Evolutionary conservation across 306 rosid genomes (phyloP), one percentile per base, ranked within the genome.

Genomic region (Arachis hypogaea): DNA sequence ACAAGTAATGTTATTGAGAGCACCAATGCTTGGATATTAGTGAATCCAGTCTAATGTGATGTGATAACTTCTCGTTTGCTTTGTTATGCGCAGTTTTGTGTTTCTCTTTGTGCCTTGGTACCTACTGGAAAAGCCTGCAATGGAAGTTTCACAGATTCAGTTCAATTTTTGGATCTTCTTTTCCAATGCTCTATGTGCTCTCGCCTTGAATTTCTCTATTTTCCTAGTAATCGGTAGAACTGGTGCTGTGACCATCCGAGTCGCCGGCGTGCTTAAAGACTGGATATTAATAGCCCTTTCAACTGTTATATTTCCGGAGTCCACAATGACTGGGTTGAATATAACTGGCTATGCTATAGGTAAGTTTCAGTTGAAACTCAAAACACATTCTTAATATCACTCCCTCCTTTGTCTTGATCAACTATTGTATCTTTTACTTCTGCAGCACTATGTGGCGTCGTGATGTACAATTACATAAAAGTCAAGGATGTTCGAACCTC

Each of bases 271-370:
- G 82, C 85, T 93, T 52, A 93, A 93, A 72, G 98, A 93, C 87
- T 93, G 98, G 98, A 91, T 93, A 57, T 78, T 91, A 61, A 93
- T 93, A 83, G 98, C 97, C 77, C 98, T 93, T 62, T 93, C 98
- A 57, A 91, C 98, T 10, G 89, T 91, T 58, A 83, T 93, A 83
- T 93, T 93, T 85, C 98, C 98, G 1, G 98, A 93, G 82, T 91
- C 96, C 63, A 81, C 88, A 11, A 93, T 93, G 72, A 93, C 98
- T 12, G 88, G 93, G 66, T 56, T 93, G 81, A 93, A 93, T 81
- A 89, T 91, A 78, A 89, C 80, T 79, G 98, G 98, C 83, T 93
- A 93, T 84, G 98, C 89, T 54, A 87, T 93, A 50, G 98, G 98
- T 87, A 86, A 58, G 83, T 8, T 78, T 62, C 73, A 59, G 47